Conservation (phyloP, 1,284 basidiomycete species). For the Jaminaea rosea region DNA sequence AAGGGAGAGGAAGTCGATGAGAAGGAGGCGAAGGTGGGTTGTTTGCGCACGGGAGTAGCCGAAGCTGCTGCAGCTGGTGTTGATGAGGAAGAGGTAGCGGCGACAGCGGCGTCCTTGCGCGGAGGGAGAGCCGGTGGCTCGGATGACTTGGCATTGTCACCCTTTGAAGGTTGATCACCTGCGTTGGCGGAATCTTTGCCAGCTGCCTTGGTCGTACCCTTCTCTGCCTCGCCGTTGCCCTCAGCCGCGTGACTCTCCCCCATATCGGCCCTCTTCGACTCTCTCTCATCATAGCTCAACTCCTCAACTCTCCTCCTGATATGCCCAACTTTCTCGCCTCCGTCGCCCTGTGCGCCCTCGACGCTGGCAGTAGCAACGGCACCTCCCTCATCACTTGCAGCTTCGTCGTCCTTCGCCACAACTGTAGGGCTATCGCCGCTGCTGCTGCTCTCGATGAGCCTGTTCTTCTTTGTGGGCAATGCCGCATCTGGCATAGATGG, state of each 20-base stretch:
- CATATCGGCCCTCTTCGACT: not conserved
- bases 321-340: constrained; percentile 28
- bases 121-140: too few relatives aligned
- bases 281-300: constrained; percentile 24
- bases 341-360: not conserved
- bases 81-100: not conserved
- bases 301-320: constrained; percentile 33
- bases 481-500: constrained; percentile 11
- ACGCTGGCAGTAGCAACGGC: not conserved
- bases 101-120: not conserved
- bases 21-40: constrained; percentile 13
- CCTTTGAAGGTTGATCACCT: too few relatives aligned
- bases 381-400: not conserved
- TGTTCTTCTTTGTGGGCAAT: constrained; percentile 36
- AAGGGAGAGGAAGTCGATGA: constrained; percentile 9
- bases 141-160: too few relatives aligned
- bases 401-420: constrained; percentile 6
- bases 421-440: constrained; percentile 6
- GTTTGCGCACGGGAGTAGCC: constrained; percentile 2
- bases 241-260: not conserved
- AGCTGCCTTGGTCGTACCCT: not conserved
- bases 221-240: not conserved
- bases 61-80: not conserved
- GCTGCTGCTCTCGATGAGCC: constrained; percentile 7
- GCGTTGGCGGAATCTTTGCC: not conserved